Base-by-base conservation (phyloP, 345 rosid species). In the Rubroshorea leprosula region DNA sequence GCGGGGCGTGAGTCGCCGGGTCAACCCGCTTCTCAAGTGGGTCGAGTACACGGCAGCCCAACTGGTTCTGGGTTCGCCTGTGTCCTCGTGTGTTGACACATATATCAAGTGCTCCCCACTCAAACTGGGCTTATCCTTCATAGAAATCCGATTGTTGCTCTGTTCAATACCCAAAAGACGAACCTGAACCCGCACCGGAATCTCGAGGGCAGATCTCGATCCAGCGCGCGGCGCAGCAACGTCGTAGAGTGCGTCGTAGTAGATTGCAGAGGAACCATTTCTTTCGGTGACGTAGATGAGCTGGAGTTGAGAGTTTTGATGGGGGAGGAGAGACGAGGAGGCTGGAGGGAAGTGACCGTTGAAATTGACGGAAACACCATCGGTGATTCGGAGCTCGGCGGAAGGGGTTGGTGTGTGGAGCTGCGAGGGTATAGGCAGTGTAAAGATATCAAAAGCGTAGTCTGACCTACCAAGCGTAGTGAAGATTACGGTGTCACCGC, bases 1-100 rank as follows among this genome's bases (percentile, higher is more conserved):
- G 10, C 20, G 41, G 9, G 96, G 98, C 0, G 96, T 83, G 38
- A 87, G 79, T 27, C 96, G 49, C 56, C 75, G 87, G 35, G 94
- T 87, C 18, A 70, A 52, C 18, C 88, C 86, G 4, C 84, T 85
- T 23, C 38, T 29, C 24, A 91, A 43, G 38, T 85, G 71, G 50
- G 95, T 84, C 0, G 84, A 79, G 80, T 85, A 88, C 21, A 85
- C 92, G 0, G 95, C 95, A 1, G 95, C 57, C 96, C 90, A 91
- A 43, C 95, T 82, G 5, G 84, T 49, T 54, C 96, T 76, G 0
- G 95, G 92, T 66, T 68, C 54, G 31, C 79, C 77, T 0, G 96
- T 50, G 54, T 86, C 66, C 68, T 91, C 86, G 52, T 88, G 96
- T 0, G 96, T 91, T 0, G 98, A 91, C 27, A 91, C 85, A 67